Percentiles rank a stretch among this genome's conserved stretches.
Evolutionary conservation across 805 yeast species (phyloP).

Genomic region (Cyberlindnera maritima): DNA sequence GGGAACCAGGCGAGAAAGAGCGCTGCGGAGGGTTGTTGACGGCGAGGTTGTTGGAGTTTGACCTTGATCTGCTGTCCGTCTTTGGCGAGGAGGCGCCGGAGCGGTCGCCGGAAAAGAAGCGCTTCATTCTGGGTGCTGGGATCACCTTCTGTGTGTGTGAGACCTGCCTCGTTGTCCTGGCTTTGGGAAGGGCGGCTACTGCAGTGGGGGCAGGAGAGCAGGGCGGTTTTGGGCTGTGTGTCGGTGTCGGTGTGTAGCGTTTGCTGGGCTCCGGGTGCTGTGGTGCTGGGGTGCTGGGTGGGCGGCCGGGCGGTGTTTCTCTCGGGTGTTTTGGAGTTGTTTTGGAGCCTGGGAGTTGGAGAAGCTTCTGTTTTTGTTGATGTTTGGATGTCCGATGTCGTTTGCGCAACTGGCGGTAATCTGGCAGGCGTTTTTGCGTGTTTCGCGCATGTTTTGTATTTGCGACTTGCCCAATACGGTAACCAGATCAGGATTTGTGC

Average conservation of each 20-base stretch:
- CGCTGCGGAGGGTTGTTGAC: slow-evolving; percentile 6
- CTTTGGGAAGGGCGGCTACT: not conserved
- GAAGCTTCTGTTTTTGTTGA: not conserved
- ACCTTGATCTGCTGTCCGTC: slow-evolving; percentile 15
- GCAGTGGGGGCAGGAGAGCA: not conserved
- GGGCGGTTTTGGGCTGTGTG: not conserved
- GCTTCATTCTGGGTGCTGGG: slow-evolving; percentile 15
- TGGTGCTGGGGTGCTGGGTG: not conserved
- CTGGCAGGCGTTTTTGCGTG: not conserved
- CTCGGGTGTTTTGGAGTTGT: not conserved
- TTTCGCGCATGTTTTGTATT: not conserved
- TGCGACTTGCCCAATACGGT: slow-evolving; percentile 2
- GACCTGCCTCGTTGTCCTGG: not conserved
- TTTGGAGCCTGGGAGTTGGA: not conserved
- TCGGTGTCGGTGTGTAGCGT: too few species aligned
- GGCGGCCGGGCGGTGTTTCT: not conserved
- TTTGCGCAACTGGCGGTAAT: not conserved
- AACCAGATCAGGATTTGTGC: not conserved
- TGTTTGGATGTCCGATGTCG: not conserved
- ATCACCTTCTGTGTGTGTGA: not conserved
- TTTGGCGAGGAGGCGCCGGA: slow-evolving; percentile 21
- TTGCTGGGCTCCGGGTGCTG: too few species aligned
- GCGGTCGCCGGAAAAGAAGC: slow-evolving; percentile 24
- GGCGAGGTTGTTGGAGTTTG: slow-evolving; percentile 14
- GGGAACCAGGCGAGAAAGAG: slow-evolving; percentile 1